phyloP scores from a whole-genome alignment of 1,284 basidiomycete genomes.

The Apiotrichum sp. region DNA sequence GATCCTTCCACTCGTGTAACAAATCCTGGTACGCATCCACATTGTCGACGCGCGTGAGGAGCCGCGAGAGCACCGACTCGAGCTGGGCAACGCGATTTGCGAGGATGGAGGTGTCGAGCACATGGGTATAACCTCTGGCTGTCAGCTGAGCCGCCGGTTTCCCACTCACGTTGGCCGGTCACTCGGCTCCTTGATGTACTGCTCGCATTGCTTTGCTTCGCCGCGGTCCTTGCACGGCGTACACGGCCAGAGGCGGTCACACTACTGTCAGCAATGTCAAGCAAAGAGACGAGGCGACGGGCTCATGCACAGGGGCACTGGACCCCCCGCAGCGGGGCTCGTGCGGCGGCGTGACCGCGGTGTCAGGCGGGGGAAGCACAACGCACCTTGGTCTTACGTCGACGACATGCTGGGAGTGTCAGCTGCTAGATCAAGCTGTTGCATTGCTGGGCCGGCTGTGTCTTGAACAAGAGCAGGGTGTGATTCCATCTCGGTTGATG shows the following conservation, averaged over 20 bases:
- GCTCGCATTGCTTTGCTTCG: conserved; percentile 19
- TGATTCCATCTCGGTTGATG: no score
- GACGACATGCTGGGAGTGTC: conserved; percentile 11
- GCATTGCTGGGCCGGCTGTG: neutral
- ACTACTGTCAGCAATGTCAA: neutral
- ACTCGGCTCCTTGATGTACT: conserved; percentile 17
- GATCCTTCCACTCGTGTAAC: conserved; percentile 13
- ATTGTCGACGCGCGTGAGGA: conserved; percentile 12
- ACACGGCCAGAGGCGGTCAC: conserved; percentile 18
- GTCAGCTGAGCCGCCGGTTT: conserved; percentile 1
- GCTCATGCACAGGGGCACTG: neutral
- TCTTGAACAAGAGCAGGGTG: neutral
- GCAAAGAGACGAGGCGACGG: no score
- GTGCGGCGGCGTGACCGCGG: no score
- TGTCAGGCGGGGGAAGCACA: no score
- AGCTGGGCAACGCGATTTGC: conserved; percentile 21
- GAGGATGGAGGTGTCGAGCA: conserved; percentile 21
- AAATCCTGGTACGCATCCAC: conserved; percentile 14
- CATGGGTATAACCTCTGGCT: conserved; percentile 25
- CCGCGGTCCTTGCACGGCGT: conserved; percentile 20
- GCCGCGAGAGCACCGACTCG: conserved; percentile 16
- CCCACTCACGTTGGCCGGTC: conserved; percentile 16
- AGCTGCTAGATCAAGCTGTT: neutral
- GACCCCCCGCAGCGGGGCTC: no score
- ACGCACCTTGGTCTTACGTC: conserved; percentile 18